Base-by-base conservation (phyloP, 2,329 filamentous ascomycete species). In the Paraphaeosphaeria sporulosa region DNA sequence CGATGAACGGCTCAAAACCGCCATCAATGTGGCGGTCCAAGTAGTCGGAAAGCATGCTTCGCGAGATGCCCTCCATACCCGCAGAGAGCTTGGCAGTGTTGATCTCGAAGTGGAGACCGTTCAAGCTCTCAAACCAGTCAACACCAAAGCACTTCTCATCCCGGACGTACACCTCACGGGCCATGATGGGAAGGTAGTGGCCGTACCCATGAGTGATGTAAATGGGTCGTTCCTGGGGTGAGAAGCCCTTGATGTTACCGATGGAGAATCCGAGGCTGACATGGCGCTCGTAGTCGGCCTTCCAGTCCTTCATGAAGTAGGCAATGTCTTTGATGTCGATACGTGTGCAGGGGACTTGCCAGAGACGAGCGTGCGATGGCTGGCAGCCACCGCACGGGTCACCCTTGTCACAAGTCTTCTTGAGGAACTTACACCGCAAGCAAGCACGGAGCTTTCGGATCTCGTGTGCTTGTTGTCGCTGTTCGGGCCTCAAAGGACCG, bases 221-320 rank as follows among this genome's bases (percentile, higher is more conserved):
- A 79, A 98, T 79, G n/a, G 82, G 84, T 54, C 85, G 83, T 73
- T 89, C 87, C 19, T 83, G 79, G 30, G 85, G 82, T 17, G 86
- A 87, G 78, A 89, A 89, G 34, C 94, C 94, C 83, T 96, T 97
- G 82, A 97, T 95, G 75, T 97, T 97, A 79, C 91, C 94, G 51
- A 97, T 90, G 1, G 93, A 96, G 76, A 97, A 93, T 57, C 92
- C 92, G 59, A 92, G 88, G 64, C 88, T 91, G 69, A 95, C 87
- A 76, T 97, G 94, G 69, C 93, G 90, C 81, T 97, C 93, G 72
- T 95, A 97, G 78, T 98, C 94, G 47, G 93, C 94, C 81, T 94
- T 96, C 94, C 94, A 98, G 79, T 97, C 94, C 84, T 97, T 97
- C 92, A 97, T 95, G 84, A 98, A 98, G 80, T 96, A 97, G 46